phyloP scores from a whole-genome alignment of 495 filamentous ascomycete species.

The Podospora anserina region DNA sequence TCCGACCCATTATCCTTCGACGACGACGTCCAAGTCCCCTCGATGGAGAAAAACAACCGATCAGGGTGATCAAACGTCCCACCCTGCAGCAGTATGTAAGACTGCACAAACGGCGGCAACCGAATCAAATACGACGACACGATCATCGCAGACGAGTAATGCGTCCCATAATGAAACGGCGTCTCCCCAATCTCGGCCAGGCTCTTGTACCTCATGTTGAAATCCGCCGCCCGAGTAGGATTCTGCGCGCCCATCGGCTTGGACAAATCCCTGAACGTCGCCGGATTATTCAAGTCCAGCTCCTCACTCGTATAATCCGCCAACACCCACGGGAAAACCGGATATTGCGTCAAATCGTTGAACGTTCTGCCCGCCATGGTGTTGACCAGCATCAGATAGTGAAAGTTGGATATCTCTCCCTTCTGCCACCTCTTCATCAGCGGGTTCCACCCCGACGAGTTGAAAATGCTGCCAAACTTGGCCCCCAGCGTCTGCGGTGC shows the following conservation, averaged over 20 bases:
- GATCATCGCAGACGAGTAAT: slow-evolving; percentile 99
- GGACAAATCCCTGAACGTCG: slow-evolving; percentile 83
- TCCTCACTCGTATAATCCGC: slow-evolving; percentile 97
- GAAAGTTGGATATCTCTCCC: slow-evolving; percentile 96
- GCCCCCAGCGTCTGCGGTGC: slow-evolving; percentile 78
- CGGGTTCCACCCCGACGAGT: slow-evolving; percentile 67
- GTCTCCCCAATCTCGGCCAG: slow-evolving; percentile 90
- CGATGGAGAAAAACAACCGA: slow-evolving; percentile 88
- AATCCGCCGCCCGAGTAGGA: slow-evolving; percentile 66
- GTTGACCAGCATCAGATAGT: slow-evolving; percentile 97
- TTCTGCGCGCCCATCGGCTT: slow-evolving; percentile 98
- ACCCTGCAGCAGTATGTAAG: slow-evolving; percentile 93
- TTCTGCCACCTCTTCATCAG: slow-evolving; percentile 87
- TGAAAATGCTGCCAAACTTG: slow-evolving; percentile 94
- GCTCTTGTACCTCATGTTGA: slow-evolving; percentile 75
- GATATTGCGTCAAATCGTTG: slow-evolving; percentile 97
- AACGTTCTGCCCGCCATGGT: slow-evolving; percentile 96
- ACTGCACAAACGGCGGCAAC: slow-evolving; percentile 92
- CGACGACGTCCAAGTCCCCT: slow-evolving; percentile 86
- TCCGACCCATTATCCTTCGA: slow-evolving; percentile 88
- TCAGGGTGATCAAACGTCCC: slow-evolving; percentile 97
- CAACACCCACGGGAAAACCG: slow-evolving; percentile 95
- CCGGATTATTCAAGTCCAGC: slow-evolving; percentile 77
- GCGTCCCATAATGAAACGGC: slow-evolving; percentile 95
- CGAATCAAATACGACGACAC: slow-evolving; percentile 94